Evolutionary conservation across 257 asterid species (phyloP).

Genomic region (Ajuga chamaepitys): DNA sequence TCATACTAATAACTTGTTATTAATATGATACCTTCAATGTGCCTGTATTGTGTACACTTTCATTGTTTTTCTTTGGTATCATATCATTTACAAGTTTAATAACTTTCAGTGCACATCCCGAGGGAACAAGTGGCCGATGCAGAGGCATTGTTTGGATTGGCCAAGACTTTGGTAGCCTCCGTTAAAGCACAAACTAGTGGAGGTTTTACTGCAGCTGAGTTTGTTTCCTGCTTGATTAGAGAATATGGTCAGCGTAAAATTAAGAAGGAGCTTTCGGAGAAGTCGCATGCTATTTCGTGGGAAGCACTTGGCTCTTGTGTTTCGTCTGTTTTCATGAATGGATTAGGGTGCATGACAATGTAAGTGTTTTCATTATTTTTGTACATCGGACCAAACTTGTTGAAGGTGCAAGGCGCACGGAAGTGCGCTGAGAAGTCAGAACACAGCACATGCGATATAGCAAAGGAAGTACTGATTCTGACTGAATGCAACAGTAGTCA

Average conservation of each 20-base stretch:
- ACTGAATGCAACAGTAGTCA: too few species aligned
- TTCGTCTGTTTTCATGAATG: constrained; percentile 30
- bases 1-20: too few species aligned
- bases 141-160: constrained; percentile 40
- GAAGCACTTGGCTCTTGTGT: constrained; percentile 21
- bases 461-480: too few species aligned
- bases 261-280: background rate
- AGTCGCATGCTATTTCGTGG: constrained; percentile 24
- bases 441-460: too few species aligned
- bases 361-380: constrained; percentile 15
- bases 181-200: constrained; percentile 26
- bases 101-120: constrained; percentile 35
- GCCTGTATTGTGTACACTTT: too few species aligned
- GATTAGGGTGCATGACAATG: constrained; percentile 33
- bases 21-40: too few species aligned
- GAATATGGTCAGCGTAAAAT: constrained; percentile 10
- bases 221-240: constrained; percentile 32
- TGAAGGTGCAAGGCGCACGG: too few species aligned
- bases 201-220: constrained; percentile 32
- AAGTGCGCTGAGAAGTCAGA: too few species aligned
- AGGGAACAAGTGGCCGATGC: constrained; percentile 69
- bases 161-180: constrained; percentile 29
- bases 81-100: background rate
- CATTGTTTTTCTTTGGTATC: background rate
- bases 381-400: too few species aligned